Conservation (phyloP, 495 filamentous ascomycete genomes). For the Penicillium longicatenatum region DNA sequence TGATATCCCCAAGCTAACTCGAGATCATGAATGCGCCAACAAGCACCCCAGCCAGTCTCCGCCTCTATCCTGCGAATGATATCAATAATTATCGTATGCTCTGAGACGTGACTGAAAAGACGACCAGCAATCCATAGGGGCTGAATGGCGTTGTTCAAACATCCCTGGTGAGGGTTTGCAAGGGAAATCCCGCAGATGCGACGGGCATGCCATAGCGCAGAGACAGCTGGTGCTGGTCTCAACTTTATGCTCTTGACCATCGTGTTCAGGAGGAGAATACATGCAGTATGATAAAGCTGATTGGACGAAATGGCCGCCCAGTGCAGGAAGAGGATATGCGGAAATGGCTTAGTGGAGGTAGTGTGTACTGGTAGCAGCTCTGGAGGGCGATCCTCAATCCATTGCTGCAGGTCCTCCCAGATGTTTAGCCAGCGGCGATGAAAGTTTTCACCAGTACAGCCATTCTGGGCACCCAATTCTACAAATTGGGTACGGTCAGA, state of each 20-base stretch:
- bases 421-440: conserved; percentile 37
- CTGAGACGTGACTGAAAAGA: conserved; percentile 45
- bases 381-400: conserved; percentile 39
- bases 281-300: conserved; percentile 51
- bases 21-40: conserved; percentile 49
- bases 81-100: conserved; percentile 46
- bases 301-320: conserved; percentile 53
- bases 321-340: conserved; percentile 45
- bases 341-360: conserved; percentile 39
- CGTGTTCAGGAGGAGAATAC: conserved; percentile 45
- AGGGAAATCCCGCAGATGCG: conserved; percentile 51
- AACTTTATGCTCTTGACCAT: conserved; percentile 38
- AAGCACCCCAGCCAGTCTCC: conserved; percentile 48
- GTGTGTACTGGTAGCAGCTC: conserved; percentile 43
- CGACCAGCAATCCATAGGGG: conserved; percentile 52
- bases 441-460: conserved; percentile 29
- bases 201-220: conserved; percentile 49
- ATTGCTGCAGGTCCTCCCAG: conserved; percentile 47
- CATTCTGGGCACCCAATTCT: conserved; percentile 36
- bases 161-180: conserved; percentile 49
- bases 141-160: conserved; percentile 52
- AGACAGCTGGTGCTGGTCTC: conserved; percentile 23
- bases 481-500: conserved; percentile 41
- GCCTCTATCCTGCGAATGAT: conserved; percentile 45
- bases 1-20: conserved; percentile 48